Percentiles rank a stretch among this genome's conserved stretches.
phyloP scores from a whole-genome alignment of 78 protist genomes.

The Monosiga brevicollis region DNA sequence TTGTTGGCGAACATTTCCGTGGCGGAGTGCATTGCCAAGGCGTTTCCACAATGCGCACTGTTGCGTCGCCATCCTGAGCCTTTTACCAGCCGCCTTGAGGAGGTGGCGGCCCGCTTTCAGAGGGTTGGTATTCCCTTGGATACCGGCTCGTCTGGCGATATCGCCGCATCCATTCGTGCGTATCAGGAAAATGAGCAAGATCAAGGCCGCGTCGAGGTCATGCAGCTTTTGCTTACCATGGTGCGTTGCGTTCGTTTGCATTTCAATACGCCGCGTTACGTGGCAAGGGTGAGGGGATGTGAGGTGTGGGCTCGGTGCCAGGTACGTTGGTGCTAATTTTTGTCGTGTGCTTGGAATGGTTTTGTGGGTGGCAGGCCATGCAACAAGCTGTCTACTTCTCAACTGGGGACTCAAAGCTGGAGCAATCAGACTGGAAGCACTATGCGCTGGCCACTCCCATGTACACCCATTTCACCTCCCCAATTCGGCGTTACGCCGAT shows the following conservation, averaged over 20 bases:
- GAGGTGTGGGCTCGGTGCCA: too few relatives aligned
- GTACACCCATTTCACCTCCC: slow-evolving; percentile 99
- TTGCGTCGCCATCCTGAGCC: slow-evolving; percentile 83
- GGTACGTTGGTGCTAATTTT: too few relatives aligned
- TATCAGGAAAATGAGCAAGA: too few relatives aligned
- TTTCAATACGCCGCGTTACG: neutral
- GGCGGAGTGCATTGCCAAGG: slow-evolving; percentile 50
- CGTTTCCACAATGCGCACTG: slow-evolving; percentile 62
- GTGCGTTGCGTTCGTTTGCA: neutral
- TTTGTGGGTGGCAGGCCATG: slow-evolving; percentile 44
- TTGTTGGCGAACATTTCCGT: slow-evolving; percentile 82
- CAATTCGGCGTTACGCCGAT: slow-evolving; percentile 91
- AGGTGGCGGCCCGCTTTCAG: neutral
- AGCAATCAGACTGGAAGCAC: slow-evolving; percentile 41
- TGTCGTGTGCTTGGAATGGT: neutral
- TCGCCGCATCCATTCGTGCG: too few relatives aligned
- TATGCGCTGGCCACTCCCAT: slow-evolving; percentile 66
- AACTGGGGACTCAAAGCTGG: slow-evolving; percentile 16
- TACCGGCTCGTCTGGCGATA: too few relatives aligned
- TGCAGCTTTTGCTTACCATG: too few relatives aligned
- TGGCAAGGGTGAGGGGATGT: too few relatives aligned
- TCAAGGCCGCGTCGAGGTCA: too few relatives aligned
- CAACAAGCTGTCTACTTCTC: slow-evolving; percentile 61
- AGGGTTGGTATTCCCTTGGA: neutral
- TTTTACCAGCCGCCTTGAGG: neutral